Percentiles rank a stretch among this genome's conserved stretches.
These are phyloP conservation scores for Catunica adiposa DNA, from an alignment of 2,329 filamentous ascomycete genomes.

Conservation along the genomic window DNA sequence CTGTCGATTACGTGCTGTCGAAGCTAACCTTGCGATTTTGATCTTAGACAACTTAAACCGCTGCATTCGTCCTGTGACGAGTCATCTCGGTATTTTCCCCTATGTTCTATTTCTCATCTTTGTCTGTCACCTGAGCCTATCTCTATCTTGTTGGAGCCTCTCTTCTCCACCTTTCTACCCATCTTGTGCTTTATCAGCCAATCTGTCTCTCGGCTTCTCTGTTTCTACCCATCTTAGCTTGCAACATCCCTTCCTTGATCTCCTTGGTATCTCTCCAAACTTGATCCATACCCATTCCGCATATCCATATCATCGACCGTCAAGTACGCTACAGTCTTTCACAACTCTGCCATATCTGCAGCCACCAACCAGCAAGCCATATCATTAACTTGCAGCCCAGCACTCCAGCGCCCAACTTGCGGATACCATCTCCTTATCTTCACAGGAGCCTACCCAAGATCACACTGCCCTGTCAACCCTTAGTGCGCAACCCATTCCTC, in stretches of 20 bases:
- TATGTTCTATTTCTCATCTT: not conserved
- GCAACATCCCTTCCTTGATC: no score
- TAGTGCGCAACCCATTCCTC: not conserved
- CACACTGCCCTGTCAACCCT: conserved; percentile 1
- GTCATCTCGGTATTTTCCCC: not conserved
- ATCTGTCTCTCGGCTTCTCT: not conserved
- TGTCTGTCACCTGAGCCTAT: not conserved
- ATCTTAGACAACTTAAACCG: conserved; percentile 2
- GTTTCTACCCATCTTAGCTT: no score
- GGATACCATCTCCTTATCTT: not conserved
- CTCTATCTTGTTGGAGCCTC: not conserved
- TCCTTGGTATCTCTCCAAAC: no score
- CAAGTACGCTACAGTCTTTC: no score
- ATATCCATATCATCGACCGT: no score
- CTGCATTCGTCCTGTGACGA: not conserved
- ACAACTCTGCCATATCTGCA: not conserved
- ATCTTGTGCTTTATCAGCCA: not conserved
- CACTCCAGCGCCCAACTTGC: not conserved
- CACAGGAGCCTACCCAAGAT: not conserved
- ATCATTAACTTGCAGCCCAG: not conserved
- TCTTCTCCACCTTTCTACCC: not conserved
- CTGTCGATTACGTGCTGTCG: not conserved
- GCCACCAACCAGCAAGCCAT: not conserved
- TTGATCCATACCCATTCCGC: no score
- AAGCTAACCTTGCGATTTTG: not conserved